These are phyloP conservation scores for Chytridium lagenaria DNA, from an alignment of 371 early-diverging fungal genomes.

Conservation along the genomic window DNA sequence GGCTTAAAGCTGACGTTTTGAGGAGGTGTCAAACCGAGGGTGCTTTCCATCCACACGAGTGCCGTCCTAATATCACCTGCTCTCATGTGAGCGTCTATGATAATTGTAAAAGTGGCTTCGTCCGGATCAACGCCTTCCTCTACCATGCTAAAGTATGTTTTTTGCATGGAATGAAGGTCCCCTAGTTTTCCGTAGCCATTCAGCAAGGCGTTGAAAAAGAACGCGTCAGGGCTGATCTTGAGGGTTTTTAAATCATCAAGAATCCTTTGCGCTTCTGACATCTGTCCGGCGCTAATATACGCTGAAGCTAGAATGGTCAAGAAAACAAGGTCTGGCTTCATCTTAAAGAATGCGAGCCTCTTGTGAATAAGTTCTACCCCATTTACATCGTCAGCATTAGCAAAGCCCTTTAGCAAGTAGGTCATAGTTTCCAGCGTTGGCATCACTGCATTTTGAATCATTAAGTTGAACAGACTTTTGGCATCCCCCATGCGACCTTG, in stretches of 20 bases:
- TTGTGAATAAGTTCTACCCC: not conserved
- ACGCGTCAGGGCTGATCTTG: conserved; percentile 41
- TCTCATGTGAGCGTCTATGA: conserved; percentile 40
- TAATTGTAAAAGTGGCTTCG: conserved; percentile 59
- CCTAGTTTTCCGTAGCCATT: conserved; percentile 49
- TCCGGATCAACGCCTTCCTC: conserved; percentile 45
- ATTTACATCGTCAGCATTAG: not conserved
- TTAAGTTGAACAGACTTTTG: not conserved
- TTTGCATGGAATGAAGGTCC: conserved; percentile 43
- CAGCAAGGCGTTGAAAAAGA: conserved; percentile 59
- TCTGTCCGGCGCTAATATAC: not conserved
- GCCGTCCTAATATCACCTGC: conserved; percentile 34
- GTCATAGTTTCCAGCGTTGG: not conserved
- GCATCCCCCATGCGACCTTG: not conserved
- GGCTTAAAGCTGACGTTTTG: not conserved
- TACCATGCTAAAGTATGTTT: conserved; percentile 51
- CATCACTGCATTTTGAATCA: not conserved
- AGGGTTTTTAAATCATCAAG: conserved; percentile 7
- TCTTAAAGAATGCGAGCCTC: not conserved
- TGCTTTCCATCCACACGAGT: conserved; percentile 21
- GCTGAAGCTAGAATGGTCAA: not conserved
- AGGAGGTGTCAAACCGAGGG: not conserved
- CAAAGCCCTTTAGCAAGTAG: not conserved
- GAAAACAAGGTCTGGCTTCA: conserved; percentile 11
- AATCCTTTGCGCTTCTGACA: conserved; percentile 13